Conservation (phyloP, 1,284 basidiomycete species). For the Gomphus bonarii region DNA sequence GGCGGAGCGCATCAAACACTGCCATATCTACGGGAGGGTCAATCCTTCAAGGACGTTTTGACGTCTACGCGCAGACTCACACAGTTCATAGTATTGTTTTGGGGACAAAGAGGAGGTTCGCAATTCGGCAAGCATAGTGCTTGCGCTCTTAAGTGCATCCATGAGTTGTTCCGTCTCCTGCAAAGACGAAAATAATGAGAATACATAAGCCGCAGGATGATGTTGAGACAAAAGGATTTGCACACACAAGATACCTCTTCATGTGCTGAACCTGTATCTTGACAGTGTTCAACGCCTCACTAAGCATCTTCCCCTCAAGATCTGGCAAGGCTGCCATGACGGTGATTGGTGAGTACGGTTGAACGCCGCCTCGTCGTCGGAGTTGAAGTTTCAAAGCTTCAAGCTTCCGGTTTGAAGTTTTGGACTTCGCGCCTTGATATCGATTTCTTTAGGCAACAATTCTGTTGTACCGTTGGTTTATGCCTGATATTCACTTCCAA, state of each 20-base stretch:
- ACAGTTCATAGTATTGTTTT: slow-evolving; percentile 96
- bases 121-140: slow-evolving; percentile 90
- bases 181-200: background rate
- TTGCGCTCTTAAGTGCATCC: slow-evolving; percentile 93
- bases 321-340: slow-evolving; percentile 24
- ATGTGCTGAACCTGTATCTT: slow-evolving; percentile 92
- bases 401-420: too few relatives aligned
- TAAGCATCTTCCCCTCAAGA: slow-evolving; percentile 73
- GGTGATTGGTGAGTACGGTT: background rate
- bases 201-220: background rate
- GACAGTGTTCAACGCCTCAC: slow-evolving; percentile 75
- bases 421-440: background rate
- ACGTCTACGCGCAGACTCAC: slow-evolving; percentile 32
- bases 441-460: background rate
- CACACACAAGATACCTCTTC: slow-evolving; percentile 79
- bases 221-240: background rate
- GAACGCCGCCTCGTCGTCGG: background rate
- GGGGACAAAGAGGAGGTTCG: slow-evolving; percentile 85
- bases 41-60: slow-evolving; percentile 9
- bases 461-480: background rate
- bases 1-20: slow-evolving; percentile 87
- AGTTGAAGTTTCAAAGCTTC: background rate
- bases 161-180: slow-evolving; percentile 91
- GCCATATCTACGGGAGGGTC: slow-evolving; percentile 67
- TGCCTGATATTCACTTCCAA: background rate